Percentiles rank a stretch among this genome's conserved stretches.
These are phyloP conservation scores for Macrocybe gigantea DNA, from an alignment of 768 basidiomycete species.

Conservation along the genomic window DNA sequence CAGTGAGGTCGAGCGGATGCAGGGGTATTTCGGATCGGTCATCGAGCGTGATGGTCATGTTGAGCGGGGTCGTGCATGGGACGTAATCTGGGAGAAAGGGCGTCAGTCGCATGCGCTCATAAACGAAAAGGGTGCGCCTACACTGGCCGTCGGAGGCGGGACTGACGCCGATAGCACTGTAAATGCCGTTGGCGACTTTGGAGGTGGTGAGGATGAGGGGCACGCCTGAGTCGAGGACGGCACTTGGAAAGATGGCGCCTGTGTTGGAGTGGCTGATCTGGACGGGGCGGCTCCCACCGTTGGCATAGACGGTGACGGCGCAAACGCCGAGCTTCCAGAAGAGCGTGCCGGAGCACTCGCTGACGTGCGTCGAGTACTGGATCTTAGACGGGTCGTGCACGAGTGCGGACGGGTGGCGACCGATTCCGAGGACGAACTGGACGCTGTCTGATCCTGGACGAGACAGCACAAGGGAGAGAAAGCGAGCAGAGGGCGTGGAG, in stretches of 20 bases:
- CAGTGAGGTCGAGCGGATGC: slow-evolving; percentile 72
- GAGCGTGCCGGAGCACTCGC: slow-evolving; percentile 30
- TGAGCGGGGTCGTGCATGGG: slow-evolving; percentile 64
- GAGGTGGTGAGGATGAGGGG: slow-evolving; percentile 61
- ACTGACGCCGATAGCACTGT: slow-evolving; percentile 62
- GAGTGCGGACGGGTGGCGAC: slow-evolving; percentile 52
- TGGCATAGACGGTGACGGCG: slow-evolving; percentile 56
- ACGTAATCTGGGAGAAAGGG: slow-evolving; percentile 52
- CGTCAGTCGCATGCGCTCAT: not conserved
- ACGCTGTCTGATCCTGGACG: slow-evolving; percentile 58
- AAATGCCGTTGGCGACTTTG: slow-evolving; percentile 65
- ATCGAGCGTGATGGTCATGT: slow-evolving; percentile 64
- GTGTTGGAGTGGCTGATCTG: slow-evolving; percentile 31
- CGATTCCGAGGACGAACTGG: slow-evolving; percentile 63
- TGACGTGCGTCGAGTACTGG: slow-evolving; percentile 41
- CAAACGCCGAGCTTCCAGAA: slow-evolving; percentile 62
- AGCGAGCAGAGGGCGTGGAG: slow-evolving; percentile 51
- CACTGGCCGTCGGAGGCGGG: slow-evolving; percentile 60
- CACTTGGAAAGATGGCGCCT: slow-evolving; percentile 46
- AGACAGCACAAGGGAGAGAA: slow-evolving; percentile 61
- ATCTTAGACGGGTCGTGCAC: slow-evolving; percentile 48
- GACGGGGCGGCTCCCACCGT: slow-evolving; percentile 35
- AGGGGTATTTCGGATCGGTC: slow-evolving; percentile 49
- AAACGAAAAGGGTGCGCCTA: slow-evolving; percentile 26
- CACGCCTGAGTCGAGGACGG: slow-evolving; percentile 69